phyloP scores from a whole-genome alignment of 805 yeast genomes.

The Candida boleticola region DNA sequence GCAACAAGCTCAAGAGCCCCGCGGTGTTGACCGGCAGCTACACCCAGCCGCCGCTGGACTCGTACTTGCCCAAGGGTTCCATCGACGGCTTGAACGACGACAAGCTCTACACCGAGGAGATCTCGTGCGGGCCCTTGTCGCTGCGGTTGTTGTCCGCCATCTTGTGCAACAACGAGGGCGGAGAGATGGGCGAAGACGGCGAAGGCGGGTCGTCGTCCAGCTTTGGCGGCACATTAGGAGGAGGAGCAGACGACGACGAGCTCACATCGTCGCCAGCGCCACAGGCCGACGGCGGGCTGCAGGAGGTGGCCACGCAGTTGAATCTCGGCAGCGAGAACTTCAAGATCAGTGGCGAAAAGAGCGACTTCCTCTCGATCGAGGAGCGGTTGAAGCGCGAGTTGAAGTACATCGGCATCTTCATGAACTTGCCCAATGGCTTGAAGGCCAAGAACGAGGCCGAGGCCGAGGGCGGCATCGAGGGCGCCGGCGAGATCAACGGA shows the following conservation, averaged over 20 bases:
- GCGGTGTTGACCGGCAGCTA: slow-evolving; percentile 36
- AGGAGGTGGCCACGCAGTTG: slow-evolving; percentile 36
- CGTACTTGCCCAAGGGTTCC: slow-evolving; percentile 57
- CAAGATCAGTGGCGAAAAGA: slow-evolving; percentile 43
- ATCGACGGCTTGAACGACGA: slow-evolving; percentile 59
- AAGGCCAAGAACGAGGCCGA: slow-evolving; percentile 25
- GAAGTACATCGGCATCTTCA: slow-evolving; percentile 84
- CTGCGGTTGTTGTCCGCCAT: slow-evolving; percentile 82
- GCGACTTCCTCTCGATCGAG: slow-evolving; percentile 80
- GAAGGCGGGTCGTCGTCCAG: slow-evolving; percentile 15
- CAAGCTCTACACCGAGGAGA: slow-evolving; percentile 62
- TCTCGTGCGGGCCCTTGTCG: slow-evolving; percentile 90
- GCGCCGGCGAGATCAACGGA: slow-evolving; percentile 3
- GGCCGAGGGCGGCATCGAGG: slow-evolving; percentile 17
- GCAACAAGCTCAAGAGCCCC: slow-evolving; percentile 46
- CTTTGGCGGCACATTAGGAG: slow-evolving; percentile 13
- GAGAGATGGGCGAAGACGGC: slow-evolving; percentile 22
- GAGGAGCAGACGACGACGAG: slow-evolving; percentile 17
- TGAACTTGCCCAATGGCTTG: slow-evolving; percentile 47
- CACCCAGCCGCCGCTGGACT: slow-evolving; percentile 21
- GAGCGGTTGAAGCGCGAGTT: slow-evolving; percentile 85
- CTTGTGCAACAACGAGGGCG: slow-evolving; percentile 44
- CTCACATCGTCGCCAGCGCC: background rate
- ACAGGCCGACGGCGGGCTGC: slow-evolving; percentile 23
- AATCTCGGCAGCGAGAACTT: slow-evolving; percentile 28